Evolutionary conservation across 352 stramenopile species (phyloP).

Genomic region (Pythium sp.): DNA sequence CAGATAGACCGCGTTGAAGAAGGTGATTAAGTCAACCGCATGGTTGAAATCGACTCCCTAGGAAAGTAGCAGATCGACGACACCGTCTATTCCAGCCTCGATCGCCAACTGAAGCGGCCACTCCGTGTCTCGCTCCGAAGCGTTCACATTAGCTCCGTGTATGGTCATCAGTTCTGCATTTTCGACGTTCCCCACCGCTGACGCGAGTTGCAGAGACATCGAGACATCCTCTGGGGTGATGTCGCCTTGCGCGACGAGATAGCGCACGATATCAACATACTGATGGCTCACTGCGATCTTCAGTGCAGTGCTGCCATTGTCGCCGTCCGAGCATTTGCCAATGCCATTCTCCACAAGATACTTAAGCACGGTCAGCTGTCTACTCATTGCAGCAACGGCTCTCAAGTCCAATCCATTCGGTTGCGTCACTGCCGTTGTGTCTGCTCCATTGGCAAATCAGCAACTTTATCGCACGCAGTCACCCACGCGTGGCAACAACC

Average conservation of each 20-base stretch:
- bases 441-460: too few species aligned
- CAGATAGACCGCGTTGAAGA: not conserved
- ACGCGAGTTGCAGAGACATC: not conserved
- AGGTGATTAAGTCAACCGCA: not conserved
- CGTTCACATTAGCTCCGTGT: not conserved
- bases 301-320: not conserved
- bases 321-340: not conserved
- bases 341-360: not conserved
- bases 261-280: not conserved
- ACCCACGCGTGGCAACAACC: too few species aligned
- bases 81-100: not conserved
- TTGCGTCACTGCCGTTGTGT: too few species aligned
- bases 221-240: not conserved
- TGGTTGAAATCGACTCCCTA: not conserved
- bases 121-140: not conserved
- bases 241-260: not conserved
- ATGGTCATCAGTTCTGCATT: not conserved
- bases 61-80: not conserved
- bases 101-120: slow-evolving; percentile 5
- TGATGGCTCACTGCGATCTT: not conserved
- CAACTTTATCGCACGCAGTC: too few species aligned
- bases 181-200: not conserved
- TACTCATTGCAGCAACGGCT: not conserved
- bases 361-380: not conserved
- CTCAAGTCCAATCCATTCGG: not conserved